Base-by-base conservation (phyloP, 768 basidiomycete species). In the Tricholoma bakamatsutake region DNA sequence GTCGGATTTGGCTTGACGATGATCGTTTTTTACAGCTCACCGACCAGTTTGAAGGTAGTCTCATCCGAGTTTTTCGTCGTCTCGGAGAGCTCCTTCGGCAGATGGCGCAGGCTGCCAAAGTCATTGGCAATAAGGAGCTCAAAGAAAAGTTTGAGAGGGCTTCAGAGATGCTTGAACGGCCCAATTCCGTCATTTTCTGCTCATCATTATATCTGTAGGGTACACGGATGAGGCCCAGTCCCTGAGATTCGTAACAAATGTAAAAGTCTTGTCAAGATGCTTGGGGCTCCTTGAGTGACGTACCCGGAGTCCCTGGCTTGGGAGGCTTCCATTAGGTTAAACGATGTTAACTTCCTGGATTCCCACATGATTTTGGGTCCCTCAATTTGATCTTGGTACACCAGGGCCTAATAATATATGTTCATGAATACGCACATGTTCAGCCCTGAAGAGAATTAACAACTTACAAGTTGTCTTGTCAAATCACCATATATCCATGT, bases 41-140 rank as follows among this genome's bases (percentile, higher is more conserved):
- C 5, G 94, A 96, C 68, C 90, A 94, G 57, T 99, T 98, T 62
- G 97, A 99, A 68, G 97, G 97, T 37, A 93, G 88, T 55, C 78
- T 99, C 27, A 99, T 98, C 66, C 88, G 97, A 54, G 94, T 94
- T 5, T 99, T 99, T 78, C 80, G 97, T 48, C 85, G 97, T 12
- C 73, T 99, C 18, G 91, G 95, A 47, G 97, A 99, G 70, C 80
- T 99, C 17, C 77, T 99, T 21, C 83, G 95, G 33, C 97, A 99
- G 72, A 99, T 99, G 97, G 84, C 86, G 12, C 84, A 89, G 64
- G 94, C 92, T 1, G 92, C 96, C 3, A 93, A 94, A 66, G 97
- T 97, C 17, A 98, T 98, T 59, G 97, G 97, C 10, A 98, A 98
- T 69, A 79, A 79, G 10, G 97, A 98, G 64, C 77, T 99, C 17